A percentile compares a stretch with the other conserved stretches of the same genome.
Evolutionary conservation across 2,329 filamentous ascomycete species (phyloP).

Genomic region (Pseudocercospora fuligena): DNA sequence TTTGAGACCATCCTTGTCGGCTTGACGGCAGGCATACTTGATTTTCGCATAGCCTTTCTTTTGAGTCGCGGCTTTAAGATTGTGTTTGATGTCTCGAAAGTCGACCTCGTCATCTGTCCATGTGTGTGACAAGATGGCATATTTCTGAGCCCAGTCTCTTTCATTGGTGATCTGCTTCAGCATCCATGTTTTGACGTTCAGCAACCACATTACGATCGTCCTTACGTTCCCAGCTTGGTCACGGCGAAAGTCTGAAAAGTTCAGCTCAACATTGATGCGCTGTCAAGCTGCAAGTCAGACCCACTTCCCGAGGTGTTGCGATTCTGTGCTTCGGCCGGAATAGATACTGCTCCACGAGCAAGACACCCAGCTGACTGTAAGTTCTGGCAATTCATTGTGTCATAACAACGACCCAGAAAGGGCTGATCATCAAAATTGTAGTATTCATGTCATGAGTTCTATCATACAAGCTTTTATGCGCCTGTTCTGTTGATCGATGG

Average conservation of each 20-base stretch:
- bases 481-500: neutral
- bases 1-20: constrained; percentile 11
- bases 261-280: neutral
- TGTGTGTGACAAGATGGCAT: neutral
- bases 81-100: neutral
- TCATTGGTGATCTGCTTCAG: neutral
- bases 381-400: neutral
- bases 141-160: neutral
- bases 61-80: neutral
- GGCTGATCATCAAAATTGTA: constrained; percentile 4
- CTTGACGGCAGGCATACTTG: constrained; percentile 19
- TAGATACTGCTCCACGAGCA: neutral
- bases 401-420: neutral
- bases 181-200: neutral
- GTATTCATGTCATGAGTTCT: constrained; percentile 4
- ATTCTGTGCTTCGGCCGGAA: neutral
- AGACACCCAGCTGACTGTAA: neutral
- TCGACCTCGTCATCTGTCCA: constrained; percentile 1
- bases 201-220: neutral
- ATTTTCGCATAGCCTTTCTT: constrained; percentile 23
- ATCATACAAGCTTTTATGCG: constrained; percentile 5
- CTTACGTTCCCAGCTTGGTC: neutral
- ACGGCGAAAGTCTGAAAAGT: neutral
- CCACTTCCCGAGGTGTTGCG: neutral
- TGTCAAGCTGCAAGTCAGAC: constrained; percentile 6